Base-by-base conservation (phyloP, 2,329 filamentous ascomycete genomes). In the Diaporthe humulicola region DNA sequence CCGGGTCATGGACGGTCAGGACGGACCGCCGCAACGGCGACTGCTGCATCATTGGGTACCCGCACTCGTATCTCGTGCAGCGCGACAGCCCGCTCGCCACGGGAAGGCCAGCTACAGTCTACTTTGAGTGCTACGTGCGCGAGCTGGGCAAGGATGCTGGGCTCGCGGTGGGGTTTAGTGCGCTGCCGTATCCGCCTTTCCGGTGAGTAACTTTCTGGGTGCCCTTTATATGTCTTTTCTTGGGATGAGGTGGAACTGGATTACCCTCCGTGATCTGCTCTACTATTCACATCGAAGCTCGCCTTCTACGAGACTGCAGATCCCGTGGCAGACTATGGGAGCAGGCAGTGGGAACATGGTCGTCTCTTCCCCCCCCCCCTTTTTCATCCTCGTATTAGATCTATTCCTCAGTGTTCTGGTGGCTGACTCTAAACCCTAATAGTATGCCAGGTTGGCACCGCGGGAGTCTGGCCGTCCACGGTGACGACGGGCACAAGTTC, bases 371-470 rank as follows among this genome's bases (percentile, higher is more conserved):
- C n/a, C 14, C 14, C 36, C 4, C n/a, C n/a, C n/a, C n/a, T n/a
- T n/a, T n/a, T n/a, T n/a, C n/a, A n/a, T 3, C 22, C 6, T 15
- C 19, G 38, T 17, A 9, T 5, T 5, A 38, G 17, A 2, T 4
- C 36, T 17, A 3, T 7, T 28, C 28, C n/a, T 10, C 6, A 58
- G 5, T 25, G 6, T n/a, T 42, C 36, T 10, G n/a, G 19, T 10
- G 17, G 36, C 57, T 42, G 4, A 61, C 38, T 19, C 2, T 25
- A 58, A 10, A 42, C 6, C 5, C n/a, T 7, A 15, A 7, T 25
- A 61, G 58, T 10, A 88, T 96, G 75, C 94, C 94, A 0, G 94
- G 94, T 2, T 96, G 94, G 94, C 93, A 97, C 81, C 89, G 94
- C 45, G 94, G 90, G 25, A 93, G 91, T 77, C 80, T 96, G 19